Base-by-base conservation (phyloP, 2,329 filamentous ascomycete species). In the Penicillium sp. region DNA sequence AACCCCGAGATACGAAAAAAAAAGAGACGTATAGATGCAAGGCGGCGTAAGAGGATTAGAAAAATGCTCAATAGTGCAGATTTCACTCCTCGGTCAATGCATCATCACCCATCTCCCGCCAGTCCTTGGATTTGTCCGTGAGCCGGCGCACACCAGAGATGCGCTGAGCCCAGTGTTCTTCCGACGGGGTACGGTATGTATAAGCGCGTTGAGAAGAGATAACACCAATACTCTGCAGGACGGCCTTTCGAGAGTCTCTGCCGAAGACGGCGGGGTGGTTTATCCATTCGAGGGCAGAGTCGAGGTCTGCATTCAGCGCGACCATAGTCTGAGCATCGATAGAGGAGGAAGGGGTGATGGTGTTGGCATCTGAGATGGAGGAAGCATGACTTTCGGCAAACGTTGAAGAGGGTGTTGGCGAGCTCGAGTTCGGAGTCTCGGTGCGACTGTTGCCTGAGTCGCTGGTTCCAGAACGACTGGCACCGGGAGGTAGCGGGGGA, bases 241-340 rank as follows among this genome's bases (percentile, higher is more conserved):
- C 92, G 4, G 93, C 91, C 78, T 99, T 99, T 67, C 94, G 87
- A 54, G 90, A 94, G 71, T 99, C 94, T 33, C 94, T 87, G 8
- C 90, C 88, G 71, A 99, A 99, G 2, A 97, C 91, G 2, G 92
- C 92, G 1, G 94, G 94, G 68, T 99, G 94, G 70, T 89, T 92
- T 74, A 99, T 97, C 94, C 94, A 99, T 75, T 99, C 94, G 14
- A 99, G 79, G 47, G 90, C 91, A 29, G 90, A 85, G 71, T 96
- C 91, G 29, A 99, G 83, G 73, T 99, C 94, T 1, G 90, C 85
- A 71, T 99, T 94, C 16, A 99, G 85, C 2, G 94, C 92, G 21
- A 86, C 81, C 66, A 97, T 93, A 0, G 90, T 94, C 31, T 81
- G 81, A 5, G 84, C 77, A 67, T 99, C 94, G 52, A 99, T 93